These are phyloP conservation scores for Fremontodendron californicum DNA, from an alignment of 345 rosid species.

Conservation along the genomic window DNA sequence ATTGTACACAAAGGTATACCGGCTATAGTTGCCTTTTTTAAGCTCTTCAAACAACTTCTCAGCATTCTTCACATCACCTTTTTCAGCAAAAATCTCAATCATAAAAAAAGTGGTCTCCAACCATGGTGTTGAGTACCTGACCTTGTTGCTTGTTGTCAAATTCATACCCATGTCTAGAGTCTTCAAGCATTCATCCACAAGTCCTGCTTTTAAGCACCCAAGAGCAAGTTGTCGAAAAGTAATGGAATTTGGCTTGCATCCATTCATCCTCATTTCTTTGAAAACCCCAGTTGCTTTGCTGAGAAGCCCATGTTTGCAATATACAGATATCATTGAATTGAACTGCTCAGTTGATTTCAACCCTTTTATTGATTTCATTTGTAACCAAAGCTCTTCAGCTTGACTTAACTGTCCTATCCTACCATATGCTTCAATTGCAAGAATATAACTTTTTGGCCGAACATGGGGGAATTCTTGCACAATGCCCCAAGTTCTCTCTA, in stretches of 20 bases:
- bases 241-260: slow-evolving; percentile 71
- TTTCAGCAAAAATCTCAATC: slow-evolving; percentile 64
- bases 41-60: slow-evolving; percentile 75
- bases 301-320: slow-evolving; percentile 54
- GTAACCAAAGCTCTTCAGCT: slow-evolving; percentile 80
- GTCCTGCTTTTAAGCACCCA: slow-evolving; percentile 70
- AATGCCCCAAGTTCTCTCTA: slow-evolving; percentile 56
- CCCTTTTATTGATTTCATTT: slow-evolving; percentile 55
- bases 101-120: slow-evolving; percentile 75
- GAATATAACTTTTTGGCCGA: slow-evolving; percentile 55
- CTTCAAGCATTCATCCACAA: slow-evolving; percentile 59
- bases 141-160: slow-evolving; percentile 39
- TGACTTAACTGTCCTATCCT: slow-evolving; percentile 46
- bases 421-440: slow-evolving; percentile 75
- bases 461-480: slow-evolving; percentile 56
- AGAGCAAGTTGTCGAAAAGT: slow-evolving; percentile 75
- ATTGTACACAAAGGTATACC: slow-evolving; percentile 74
- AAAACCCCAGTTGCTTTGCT: slow-evolving; percentile 56
- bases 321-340: slow-evolving; percentile 69
- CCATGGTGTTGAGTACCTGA: slow-evolving; percentile 74
- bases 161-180: slow-evolving; percentile 54
- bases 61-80: slow-evolving; percentile 60
- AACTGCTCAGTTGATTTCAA: slow-evolving; percentile 63
- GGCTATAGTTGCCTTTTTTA: slow-evolving; percentile 51
- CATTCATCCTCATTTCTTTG: slow-evolving; percentile 51